Percentiles rank a stretch among this genome's conserved stretches.
These are phyloP conservation scores for Pythium aphanidermatum DNA, from an alignment of 352 stramenopile species.

Conservation along the genomic window DNA sequence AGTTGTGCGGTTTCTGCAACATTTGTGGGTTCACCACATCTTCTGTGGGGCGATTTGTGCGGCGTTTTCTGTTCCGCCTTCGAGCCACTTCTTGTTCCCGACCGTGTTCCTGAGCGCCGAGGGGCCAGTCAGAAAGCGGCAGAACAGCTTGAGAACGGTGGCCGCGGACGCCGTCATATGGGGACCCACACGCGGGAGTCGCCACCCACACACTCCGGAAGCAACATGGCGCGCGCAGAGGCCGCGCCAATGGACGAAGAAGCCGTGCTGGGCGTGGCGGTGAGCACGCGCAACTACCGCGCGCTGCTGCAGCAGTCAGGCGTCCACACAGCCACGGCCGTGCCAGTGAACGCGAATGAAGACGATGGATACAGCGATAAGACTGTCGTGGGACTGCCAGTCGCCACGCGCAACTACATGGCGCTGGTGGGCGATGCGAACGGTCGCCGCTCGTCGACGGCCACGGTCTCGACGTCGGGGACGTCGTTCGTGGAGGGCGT, in stretches of 20 bases:
- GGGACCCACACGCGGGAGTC: too few species aligned
- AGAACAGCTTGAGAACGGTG: too few species aligned
- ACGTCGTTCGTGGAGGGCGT: constrained; percentile 6
- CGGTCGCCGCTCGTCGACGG: background rate
- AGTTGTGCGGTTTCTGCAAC: too few species aligned
- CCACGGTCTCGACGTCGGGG: background rate
- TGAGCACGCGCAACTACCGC: constrained; percentile 62
- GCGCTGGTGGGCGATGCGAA: constrained; percentile 2
- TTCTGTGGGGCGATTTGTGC: too few species aligned
- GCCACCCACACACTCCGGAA: background rate
- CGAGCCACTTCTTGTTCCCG: too few species aligned
- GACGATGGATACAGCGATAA: constrained; percentile 14
- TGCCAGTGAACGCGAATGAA: background rate
- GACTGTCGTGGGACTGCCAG: constrained; percentile 21
- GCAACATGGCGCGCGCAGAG: constrained; percentile 4
- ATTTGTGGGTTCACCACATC: too few species aligned
- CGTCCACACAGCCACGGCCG: background rate
- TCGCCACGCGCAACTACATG: constrained; percentile 34
- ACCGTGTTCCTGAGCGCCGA: too few species aligned
- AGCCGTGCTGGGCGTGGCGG: constrained; percentile 40
- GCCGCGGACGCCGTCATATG: too few species aligned
- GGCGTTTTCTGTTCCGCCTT: too few species aligned
- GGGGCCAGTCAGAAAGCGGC: too few species aligned
- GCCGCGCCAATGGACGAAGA: constrained; percentile 13
- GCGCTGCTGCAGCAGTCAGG: constrained; percentile 33